Evolutionary conservation across 1,139 yeast species (phyloP).

Genomic region (Candida neerlandica): DNA sequence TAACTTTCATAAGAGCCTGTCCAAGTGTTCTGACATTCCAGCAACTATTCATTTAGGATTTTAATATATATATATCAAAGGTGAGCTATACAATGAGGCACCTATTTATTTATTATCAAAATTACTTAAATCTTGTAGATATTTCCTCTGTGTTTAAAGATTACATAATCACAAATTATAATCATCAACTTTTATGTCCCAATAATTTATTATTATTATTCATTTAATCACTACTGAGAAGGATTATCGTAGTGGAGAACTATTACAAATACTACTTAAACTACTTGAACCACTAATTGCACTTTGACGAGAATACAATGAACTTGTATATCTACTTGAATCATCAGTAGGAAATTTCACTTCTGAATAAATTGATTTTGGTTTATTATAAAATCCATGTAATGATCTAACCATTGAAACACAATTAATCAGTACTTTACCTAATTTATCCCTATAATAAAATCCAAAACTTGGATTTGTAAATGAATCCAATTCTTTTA

Average conservation of each 20-base stretch:
- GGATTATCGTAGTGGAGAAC: constrained; percentile 5
- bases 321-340: constrained; percentile 1
- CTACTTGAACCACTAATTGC: constrained; percentile 6
- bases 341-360: constrained; percentile 7
- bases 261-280: constrained; percentile 5
- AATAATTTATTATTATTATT: too few relatives aligned
- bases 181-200: too few relatives aligned
- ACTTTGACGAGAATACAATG: constrained; percentile 4
- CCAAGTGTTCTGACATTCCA: too few relatives aligned
- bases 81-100: too few relatives aligned
- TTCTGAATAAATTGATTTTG: constrained; percentile 1
- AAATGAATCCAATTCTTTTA: constrained; percentile 2
- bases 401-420: constrained; percentile 6
- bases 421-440: constrained; percentile 5
- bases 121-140: too few relatives aligned
- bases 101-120: too few relatives aligned
- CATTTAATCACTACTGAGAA: background rate
- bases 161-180: too few relatives aligned
- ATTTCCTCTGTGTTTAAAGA: too few relatives aligned
- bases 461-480: constrained; percentile 8
- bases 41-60: too few relatives aligned
- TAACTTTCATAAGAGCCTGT: too few relatives aligned
- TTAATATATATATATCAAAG: too few relatives aligned
- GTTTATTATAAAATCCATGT: constrained; percentile 7
- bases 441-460: constrained; percentile 4